phyloP scores from a whole-genome alignment of 2,329 filamentous ascomycete genomes.

The Hypoxylon sp. region DNA sequence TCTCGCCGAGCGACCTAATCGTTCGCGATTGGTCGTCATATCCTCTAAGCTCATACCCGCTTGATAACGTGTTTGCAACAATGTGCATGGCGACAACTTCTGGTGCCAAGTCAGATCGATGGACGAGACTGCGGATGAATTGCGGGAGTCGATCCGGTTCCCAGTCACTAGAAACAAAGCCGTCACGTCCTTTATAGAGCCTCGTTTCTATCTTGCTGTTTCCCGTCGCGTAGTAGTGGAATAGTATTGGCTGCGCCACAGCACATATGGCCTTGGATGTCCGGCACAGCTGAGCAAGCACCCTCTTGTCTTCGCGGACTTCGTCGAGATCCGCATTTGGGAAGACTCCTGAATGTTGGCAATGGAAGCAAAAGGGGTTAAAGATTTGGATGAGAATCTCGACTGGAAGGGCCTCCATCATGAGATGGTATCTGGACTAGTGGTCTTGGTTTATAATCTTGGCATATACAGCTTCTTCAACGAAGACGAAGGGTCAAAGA shows the following conservation, averaged over 20 bases:
- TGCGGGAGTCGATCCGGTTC: not conserved
- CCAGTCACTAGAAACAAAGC: not conserved
- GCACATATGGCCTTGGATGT: conserved; percentile 3
- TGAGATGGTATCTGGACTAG: not conserved
- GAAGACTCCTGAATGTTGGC: not conserved
- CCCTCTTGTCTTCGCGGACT: not conserved
- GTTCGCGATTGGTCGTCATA: not conserved
- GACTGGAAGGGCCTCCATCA: conserved; percentile 2
- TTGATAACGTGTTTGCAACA: not conserved
- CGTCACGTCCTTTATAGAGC: not conserved
- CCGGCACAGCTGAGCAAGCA: not conserved
- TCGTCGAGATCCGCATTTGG: not conserved
- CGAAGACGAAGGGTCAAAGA: too few relatives aligned
- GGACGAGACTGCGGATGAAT: not conserved
- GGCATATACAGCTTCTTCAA: too few relatives aligned
- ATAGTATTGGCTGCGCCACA: conserved; percentile 8
- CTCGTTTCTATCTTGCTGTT: conserved; percentile 5
- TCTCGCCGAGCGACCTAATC: not conserved
- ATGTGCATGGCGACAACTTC: conserved; percentile 3
- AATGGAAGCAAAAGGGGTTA: conserved; percentile 4
- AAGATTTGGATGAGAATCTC: conserved; percentile 1
- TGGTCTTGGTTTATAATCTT: too few relatives aligned
- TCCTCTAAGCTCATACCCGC: not conserved
- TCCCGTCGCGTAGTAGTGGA: conserved; percentile 11
- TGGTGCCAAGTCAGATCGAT: conserved; percentile 2